Conservation (phyloP, 331 rosid species). For the Spiraea crenata region DNA sequence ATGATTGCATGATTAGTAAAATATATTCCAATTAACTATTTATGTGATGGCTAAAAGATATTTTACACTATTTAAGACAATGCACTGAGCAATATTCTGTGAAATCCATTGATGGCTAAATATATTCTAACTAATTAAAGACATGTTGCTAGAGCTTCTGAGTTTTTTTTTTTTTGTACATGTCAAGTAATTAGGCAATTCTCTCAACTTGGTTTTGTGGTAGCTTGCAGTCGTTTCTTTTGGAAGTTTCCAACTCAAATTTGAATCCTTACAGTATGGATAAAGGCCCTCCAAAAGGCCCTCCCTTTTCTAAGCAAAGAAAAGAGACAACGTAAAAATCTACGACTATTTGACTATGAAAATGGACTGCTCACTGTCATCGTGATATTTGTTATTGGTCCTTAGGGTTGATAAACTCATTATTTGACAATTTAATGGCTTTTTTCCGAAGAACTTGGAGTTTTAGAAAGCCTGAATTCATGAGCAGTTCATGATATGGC, state of each 20-base stretch:
- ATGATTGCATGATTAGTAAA: not conserved
- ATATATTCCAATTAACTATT: too few species aligned
- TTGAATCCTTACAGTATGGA: not conserved
- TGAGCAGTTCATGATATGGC: not conserved
- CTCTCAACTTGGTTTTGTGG: not conserved
- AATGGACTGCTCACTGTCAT: not conserved
- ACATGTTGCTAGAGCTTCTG: not conserved
- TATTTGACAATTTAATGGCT: not conserved
- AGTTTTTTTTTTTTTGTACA: slow-evolving; percentile 12
- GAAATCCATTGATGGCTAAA: not conserved
- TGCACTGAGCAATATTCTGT: not conserved
- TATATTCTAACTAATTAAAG: too few species aligned
- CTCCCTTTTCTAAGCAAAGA: not conserved
- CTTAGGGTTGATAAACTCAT: not conserved
- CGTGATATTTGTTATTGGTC: not conserved
- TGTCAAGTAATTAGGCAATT: slow-evolving; percentile 19
- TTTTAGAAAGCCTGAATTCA: not conserved
- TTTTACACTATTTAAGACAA: too few species aligned
- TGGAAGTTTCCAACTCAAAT: not conserved
- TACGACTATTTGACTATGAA: too few species aligned
- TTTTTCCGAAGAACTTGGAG: not conserved
- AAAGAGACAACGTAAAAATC: not conserved
- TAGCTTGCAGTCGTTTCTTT: not conserved
- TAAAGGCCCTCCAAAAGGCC: too few species aligned
- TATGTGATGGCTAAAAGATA: too few species aligned